phyloP scores from a whole-genome alignment of 2,329 filamentous ascomycete species.

The Aureobasidium sp. region DNA sequence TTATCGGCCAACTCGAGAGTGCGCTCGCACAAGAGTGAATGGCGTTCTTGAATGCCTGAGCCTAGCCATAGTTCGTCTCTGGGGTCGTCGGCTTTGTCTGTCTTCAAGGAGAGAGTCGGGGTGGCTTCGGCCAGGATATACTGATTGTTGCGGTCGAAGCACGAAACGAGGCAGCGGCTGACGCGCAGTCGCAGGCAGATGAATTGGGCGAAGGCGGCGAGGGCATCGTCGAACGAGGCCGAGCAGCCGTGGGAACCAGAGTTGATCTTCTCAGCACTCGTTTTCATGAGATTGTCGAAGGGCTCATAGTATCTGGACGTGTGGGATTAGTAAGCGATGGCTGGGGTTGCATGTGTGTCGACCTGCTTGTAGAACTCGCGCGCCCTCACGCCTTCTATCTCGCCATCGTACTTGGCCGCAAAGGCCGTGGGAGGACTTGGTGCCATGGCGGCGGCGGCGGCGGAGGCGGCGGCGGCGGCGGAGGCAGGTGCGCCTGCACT shows the following conservation, averaged over 20 bases:
- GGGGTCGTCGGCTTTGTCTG: constrained; percentile 29
- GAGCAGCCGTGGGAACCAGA: background rate
- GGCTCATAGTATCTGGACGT: constrained; percentile 8
- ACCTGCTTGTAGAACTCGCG: constrained; percentile 15
- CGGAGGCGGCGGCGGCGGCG: no score
- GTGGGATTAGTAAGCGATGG: background rate
- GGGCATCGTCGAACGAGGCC: constrained; percentile 33
- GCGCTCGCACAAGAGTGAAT: constrained; percentile 18
- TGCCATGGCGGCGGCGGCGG: background rate
- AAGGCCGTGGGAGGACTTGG: background rate
- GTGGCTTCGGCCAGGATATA: constrained; percentile 48
- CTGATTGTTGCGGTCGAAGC: constrained; percentile 44
- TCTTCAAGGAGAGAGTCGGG: constrained; percentile 33
- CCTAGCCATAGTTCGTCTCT: constrained; percentile 32
- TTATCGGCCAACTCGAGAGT: constrained; percentile 10
- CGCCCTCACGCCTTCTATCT: constrained; percentile 11
- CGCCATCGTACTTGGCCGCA: background rate
- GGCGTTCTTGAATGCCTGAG: constrained; percentile 19
- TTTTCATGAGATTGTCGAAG: constrained; percentile 3
- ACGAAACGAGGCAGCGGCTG: constrained; percentile 34
- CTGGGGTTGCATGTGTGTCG: background rate
- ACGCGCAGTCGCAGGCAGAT: constrained; percentile 31
- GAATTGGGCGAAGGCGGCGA: constrained; percentile 32
- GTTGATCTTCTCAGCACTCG: background rate
- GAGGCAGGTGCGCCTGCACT: no score